Evolutionary conservation across 2,329 filamentous ascomycete genomes (phyloP), one percentile per base, ranked within the genome.

Genomic region (Penicillium capsulatum): DNA sequence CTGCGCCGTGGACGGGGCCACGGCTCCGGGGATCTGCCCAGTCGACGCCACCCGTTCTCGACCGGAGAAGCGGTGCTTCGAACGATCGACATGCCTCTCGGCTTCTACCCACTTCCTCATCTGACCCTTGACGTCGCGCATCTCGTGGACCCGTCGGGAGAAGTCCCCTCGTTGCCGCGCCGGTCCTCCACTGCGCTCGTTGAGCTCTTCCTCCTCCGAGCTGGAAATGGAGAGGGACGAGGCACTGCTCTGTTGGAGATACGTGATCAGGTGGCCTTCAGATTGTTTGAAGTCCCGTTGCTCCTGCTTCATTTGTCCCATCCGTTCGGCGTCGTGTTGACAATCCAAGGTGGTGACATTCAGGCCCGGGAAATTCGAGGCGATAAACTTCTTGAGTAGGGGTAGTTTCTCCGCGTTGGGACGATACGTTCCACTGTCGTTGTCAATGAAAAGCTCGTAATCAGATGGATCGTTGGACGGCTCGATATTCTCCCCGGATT

Each of bases 381-480:
- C 69, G 2, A 97, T 66, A 58, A 88, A 94, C 8, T 71, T 58
- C 36, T 83, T 80, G 1, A 97, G 72, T 1, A 81, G 61, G 0
- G 86, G 85, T 1, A 97, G 75, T 7, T 86, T 73, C 8, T 81
- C 75, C 40, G 84, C 84, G 58, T 94, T 88, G 0, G 91, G 91
- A 0, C 91, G 79, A 63, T 97, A 97, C 0, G 91, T 97, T 8
- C 91, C 91, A 38, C 83, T 88, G 65, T 95, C 91, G 57, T 97
- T 97, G 70, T 97, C 91, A 58, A 97, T 96, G 48, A 92, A 73
- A 7, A 97, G 77, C 60, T 94, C 84, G 63, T 95, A 97, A 59
- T 78, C 67, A 3, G 61, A 55, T 0, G 79, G 78, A 37, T 81
- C 75, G 4, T 61, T 72, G 3, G 73, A 73, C 15, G 70, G 58